phyloP scores from a whole-genome alignment of 768 basidiomycete genomes.

The Suillus paluster region DNA sequence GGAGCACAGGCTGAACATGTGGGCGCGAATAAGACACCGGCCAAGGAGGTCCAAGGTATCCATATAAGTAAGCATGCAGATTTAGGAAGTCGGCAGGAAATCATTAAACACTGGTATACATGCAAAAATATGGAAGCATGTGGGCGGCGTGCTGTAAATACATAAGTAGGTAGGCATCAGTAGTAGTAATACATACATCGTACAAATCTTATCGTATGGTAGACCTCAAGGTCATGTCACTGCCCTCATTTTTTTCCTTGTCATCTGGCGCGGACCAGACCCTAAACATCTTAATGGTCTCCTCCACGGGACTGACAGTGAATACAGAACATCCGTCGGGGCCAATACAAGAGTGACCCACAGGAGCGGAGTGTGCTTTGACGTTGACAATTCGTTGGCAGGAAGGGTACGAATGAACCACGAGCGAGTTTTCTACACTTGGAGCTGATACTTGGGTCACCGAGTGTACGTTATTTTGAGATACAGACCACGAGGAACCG shows the following conservation, averaged over 20 bases:
- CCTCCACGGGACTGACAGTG: constrained; percentile 65
- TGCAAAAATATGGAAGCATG: constrained; percentile 3
- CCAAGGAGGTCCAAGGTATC: too few relatives aligned
- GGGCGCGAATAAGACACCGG: neutral
- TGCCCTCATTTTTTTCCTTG: constrained; percentile 20
- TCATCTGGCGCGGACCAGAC: constrained; percentile 51
- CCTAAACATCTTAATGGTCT: constrained; percentile 76
- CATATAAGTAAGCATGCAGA: neutral
- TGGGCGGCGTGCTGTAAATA: constrained; percentile 4
- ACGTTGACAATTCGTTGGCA: constrained; percentile 55
- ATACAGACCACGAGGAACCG: constrained; percentile 40
- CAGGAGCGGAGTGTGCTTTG: constrained; percentile 55
- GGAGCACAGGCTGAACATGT: neutral
- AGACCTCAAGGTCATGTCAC: constrained; percentile 27
- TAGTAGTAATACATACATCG: constrained; percentile 7
- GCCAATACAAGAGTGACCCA: constrained; percentile 65
- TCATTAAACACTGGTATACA: constrained; percentile 3
- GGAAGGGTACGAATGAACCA: constrained; percentile 58
- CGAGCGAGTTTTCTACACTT: constrained; percentile 44
- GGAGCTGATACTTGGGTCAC: constrained; percentile 25
- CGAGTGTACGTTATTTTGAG: constrained; percentile 22
- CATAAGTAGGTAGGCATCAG: constrained; percentile 15
- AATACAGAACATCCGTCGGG: constrained; percentile 67
- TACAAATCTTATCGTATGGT: constrained; percentile 28
- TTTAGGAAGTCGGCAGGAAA: neutral